Percentiles rank a stretch among this genome's conserved stretches.
Conservation (phyloP, 495 filamentous ascomycete species). For the Letharia lupina region DNA sequence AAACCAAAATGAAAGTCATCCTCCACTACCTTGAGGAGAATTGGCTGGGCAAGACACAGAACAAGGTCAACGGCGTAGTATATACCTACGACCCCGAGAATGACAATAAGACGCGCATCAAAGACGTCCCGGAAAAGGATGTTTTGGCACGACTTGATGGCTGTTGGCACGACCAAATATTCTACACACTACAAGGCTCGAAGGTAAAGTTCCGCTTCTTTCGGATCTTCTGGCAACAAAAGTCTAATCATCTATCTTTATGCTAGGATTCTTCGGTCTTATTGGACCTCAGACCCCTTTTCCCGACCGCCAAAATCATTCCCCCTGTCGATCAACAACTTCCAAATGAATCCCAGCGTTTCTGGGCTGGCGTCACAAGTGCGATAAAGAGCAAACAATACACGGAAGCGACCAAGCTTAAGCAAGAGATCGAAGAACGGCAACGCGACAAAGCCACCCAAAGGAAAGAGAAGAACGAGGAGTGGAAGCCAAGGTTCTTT, state of each 20-base stretch:
- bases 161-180: conserved; percentile 68
- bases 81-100: conserved; percentile 79
- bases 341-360: conserved; percentile 79
- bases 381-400: conserved; percentile 83
- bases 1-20: conserved; percentile 83
- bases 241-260: conserved; percentile 31
- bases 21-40: conserved; percentile 88
- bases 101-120: conserved; percentile 66
- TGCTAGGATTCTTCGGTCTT: conserved; percentile 58
- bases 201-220: conserved; percentile 30
- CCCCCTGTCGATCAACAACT: conserved; percentile 71
- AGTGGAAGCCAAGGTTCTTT: conserved; percentile 90
- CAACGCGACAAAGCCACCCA: conserved; percentile 80
- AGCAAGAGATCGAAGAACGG: conserved; percentile 84
- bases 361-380: conserved; percentile 79
- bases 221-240: conserved; percentile 2
- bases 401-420: conserved; percentile 71
- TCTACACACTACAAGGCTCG: conserved; percentile 50
- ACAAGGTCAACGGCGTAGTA: conserved; percentile 83
- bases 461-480: conserved; percentile 52
- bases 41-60: conserved; percentile 85
- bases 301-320: conserved; percentile 63
- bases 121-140: conserved; percentile 76
- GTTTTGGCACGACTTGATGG: conserved; percentile 78
- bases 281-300: conserved; percentile 75